Evolutionary conservation across 768 basidiomycete genomes (phyloP), one percentile per base, ranked within the genome.

Genomic region (Candolleomyces efflorescens): DNA sequence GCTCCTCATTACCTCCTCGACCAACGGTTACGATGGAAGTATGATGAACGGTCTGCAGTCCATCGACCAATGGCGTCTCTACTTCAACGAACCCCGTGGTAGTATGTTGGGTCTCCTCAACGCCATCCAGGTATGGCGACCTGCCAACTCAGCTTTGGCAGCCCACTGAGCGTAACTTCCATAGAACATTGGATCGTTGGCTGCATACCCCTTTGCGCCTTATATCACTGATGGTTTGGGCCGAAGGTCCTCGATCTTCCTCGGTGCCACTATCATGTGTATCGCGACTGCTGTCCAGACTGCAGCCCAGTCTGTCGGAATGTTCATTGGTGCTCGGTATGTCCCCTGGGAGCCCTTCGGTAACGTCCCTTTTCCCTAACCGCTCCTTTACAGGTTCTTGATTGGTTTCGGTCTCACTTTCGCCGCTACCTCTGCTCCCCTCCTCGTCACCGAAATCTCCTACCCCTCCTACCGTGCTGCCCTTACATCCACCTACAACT

Each of bases 41-140:
- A 83, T 89, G 82, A 87, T 89, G 87, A 89, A 90, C 70, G 86
- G 86, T 68, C 75, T 92, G 44, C 89, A 92, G 70, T 81, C 82
- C 48, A 74, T 90, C 58, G 54, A 65, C 15, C 81, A 85, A 61
- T 92, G 90, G 90, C 69, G 76, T 48, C 46, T 59, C 6, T 86
- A 82, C 65, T 91, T 92, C 68, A 59, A 75, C 56, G 18, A 73
- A 53, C 89, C 90, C 15, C 69, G 74, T 17, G 79, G 81, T 44
- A 75, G 80, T 36, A 83, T 71, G 63, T 77, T 89, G 32, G 86
- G 88, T 67, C 70, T 90, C n/a, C 77, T 90, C 53, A 88, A 86
- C 64, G 89, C 87, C 55, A 89, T 89, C 54, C 89, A 89, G 41
- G 41, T 43, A 43, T 43, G 18, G 9, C 41, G 11, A 11, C 5